Base-by-base conservation (phyloP, 1,284 basidiomycete genomes). In the Coniferiporia sulphurascens region DNA sequence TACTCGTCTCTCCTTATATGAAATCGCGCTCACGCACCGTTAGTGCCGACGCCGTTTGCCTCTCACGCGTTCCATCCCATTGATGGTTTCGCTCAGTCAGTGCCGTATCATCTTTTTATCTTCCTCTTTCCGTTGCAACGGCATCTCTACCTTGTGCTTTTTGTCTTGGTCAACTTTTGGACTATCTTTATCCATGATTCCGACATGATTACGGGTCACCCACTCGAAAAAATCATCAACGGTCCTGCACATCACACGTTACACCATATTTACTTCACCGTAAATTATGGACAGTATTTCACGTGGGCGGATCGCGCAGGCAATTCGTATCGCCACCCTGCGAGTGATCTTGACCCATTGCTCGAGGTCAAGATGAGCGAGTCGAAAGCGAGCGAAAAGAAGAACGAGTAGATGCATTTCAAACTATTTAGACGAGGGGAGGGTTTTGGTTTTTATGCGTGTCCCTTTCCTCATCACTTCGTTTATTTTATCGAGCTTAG, bases 281-380 rank as follows among this genome's bases (percentile, higher is more conserved):
- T 92, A 69, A 98, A 98, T 79, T 98, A 96, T 72, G 95, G 95
- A 17, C 89, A 91, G 86, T 99, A 98, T 79, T 98, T 99, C 73
- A 98, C 95, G 49, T 94, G 89, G 84, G 93, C 93, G 38, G 96
- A 99, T 75, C 84, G 87, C 54, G 78, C 80, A 55, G 89, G 87
- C 61, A 85, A 85, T 55, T 94, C 91, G 7, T 98, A 98, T 76
- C 87, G 93, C 56, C 87, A 93, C 59, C 96, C 96, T 2, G 82
- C 82, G 59, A 82, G 87, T 9, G 79, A 83, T 58, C 84, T 98
- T 49, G 96, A 99, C 70, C 96, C 97, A 1, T 67, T 98, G 56
- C 77, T 89, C 34, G 91, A 93, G 60, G 77, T 91, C 61, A 70
- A 78, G 48, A 55, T 56, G 52, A 38, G 52, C 1, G 56, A 62